Percentiles rank a stretch among this genome's conserved stretches.
Conservation (phyloP, 371 early-diverging fungal genomes). For the Cokeromyces recurvatus region DNA sequence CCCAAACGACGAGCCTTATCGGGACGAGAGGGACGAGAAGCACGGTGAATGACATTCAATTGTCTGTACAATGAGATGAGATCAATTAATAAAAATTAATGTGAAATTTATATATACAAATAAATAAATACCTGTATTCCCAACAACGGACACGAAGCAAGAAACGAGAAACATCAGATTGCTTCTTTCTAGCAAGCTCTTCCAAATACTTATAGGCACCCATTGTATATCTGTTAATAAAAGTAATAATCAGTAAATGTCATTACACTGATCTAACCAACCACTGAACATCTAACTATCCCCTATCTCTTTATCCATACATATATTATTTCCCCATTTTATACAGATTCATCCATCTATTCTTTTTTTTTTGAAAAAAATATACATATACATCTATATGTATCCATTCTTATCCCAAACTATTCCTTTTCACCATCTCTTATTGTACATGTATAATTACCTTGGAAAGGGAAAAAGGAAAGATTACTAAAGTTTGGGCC, state of each 20-base stretch:
- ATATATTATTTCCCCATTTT: too few relatives aligned
- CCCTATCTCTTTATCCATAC: too few relatives aligned
- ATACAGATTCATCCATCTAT: too few relatives aligned
- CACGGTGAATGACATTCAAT: conserved; percentile 95
- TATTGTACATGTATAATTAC: conserved; percentile 8
- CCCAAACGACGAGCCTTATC: conserved; percentile 99
- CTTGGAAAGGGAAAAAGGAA: conserved; percentile 29
- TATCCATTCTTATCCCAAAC: too few relatives aligned
- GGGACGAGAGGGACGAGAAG: conserved; percentile 96
- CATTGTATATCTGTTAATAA: conserved; percentile 1
- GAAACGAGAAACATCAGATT: conserved; percentile 98
- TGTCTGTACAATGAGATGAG: too few relatives aligned
- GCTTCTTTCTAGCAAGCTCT: conserved; percentile 98
- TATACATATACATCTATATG: too few relatives aligned
- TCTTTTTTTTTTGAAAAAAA: background rate
- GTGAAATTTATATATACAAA: background rate
- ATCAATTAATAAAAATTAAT: background rate
- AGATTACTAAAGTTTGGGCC: conserved; percentile 9
- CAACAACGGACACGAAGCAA: conserved; percentile 96
- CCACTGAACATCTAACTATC: too few relatives aligned
- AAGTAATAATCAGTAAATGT: too few relatives aligned
- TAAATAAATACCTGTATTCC: conserved; percentile 53
- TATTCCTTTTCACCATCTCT: too few relatives aligned
- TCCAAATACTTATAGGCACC: conserved; percentile 92
- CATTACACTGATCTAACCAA: too few relatives aligned